Evolutionary conservation across 176 grass and related monocot genomes (phyloP), one percentile per base, ranked within the genome.

Genomic region (Tillandsia leiboldiana): DNA sequence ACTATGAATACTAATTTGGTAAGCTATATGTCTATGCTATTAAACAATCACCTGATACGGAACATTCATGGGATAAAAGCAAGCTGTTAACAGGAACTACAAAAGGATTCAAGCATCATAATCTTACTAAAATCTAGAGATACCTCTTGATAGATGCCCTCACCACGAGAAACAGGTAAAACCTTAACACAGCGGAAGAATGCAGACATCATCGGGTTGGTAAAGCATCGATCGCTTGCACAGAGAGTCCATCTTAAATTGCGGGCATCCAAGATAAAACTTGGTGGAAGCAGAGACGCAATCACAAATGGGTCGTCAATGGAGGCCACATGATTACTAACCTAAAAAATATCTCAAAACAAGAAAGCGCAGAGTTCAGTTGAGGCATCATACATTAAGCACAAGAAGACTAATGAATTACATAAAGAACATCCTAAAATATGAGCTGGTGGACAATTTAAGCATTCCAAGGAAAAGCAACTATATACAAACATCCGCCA

Each of bases 101-200:
- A 61, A 20, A 23, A 61, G 56, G n/a, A 22, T 59, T 59, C 22
- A 57, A 57, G 53, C 12, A 17, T 12, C n/a, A 15, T 12, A 15
- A 57, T 17, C n/a, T 57, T 2, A 69, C 33, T 48, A 48, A n/a
- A 3, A 57, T 48, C 18, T 18, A 22, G 63, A 28, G 5, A 69
- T 92, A 97, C 94, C 94, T 87, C 90, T 71, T 97, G 94, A 49
- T 90, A 97, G 22, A 97, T 85, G 61, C 89, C 89, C 63, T 97
- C 84, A 73, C 89, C 86, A 23, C 87, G 89, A 69, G 89, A 92
- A 83, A 97, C 86, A 79, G 93, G 89, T 50, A 97, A 73, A 59
- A 97, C 94, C 64, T 97, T 97, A 58, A 97, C 89, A 70, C 83
- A 92, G 48, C 74, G 85, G 33, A 88, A 92, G 79, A 97, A 97